Conservation (phyloP, 164 flowering plant genomes). For the Vitis riparia region DNA sequence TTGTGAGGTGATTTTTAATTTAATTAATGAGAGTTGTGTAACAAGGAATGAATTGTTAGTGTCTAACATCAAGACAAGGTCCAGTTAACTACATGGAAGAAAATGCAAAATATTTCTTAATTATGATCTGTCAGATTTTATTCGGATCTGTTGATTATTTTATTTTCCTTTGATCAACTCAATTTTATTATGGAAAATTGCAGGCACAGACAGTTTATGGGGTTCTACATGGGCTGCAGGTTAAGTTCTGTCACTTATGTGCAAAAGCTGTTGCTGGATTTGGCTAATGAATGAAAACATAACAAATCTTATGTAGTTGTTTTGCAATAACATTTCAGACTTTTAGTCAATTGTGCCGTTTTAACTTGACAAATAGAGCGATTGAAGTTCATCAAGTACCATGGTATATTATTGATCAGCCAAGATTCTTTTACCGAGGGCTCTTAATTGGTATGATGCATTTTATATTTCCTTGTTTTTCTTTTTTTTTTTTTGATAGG, state of each 20-base stretch:
- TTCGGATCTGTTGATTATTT: not conserved
- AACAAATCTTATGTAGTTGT: not conserved
- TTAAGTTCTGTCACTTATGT: slow-evolving; percentile 20
- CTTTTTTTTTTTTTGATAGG: too few relatives aligned
- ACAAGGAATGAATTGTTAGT: too few relatives aligned
- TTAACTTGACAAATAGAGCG: slow-evolving; percentile 47
- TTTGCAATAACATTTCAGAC: slow-evolving; percentile 50
- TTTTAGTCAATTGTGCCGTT: slow-evolving; percentile 76
- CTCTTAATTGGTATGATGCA: slow-evolving; percentile 73
- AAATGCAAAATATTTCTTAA: too few relatives aligned
- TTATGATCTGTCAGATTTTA: too few relatives aligned
- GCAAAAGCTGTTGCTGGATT: not conserved
- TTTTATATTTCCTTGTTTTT: not conserved
- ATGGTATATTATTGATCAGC: slow-evolving; percentile 66
- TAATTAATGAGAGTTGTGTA: too few relatives aligned
- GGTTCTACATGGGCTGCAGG: slow-evolving; percentile 91
- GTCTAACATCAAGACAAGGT: too few relatives aligned
- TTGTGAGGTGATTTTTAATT: too few relatives aligned
- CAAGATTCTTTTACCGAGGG: slow-evolving; percentile 83
- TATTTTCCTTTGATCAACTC: slow-evolving; percentile 1
- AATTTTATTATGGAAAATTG: slow-evolving; percentile 16
- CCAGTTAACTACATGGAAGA: too few relatives aligned
- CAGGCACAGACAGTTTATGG: slow-evolving; percentile 92
- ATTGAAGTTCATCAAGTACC: slow-evolving; percentile 63
- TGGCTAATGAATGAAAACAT: not conserved